phyloP scores from a whole-genome alignment of 768 basidiomycete species.

The Rhizopogon sp. region DNA sequence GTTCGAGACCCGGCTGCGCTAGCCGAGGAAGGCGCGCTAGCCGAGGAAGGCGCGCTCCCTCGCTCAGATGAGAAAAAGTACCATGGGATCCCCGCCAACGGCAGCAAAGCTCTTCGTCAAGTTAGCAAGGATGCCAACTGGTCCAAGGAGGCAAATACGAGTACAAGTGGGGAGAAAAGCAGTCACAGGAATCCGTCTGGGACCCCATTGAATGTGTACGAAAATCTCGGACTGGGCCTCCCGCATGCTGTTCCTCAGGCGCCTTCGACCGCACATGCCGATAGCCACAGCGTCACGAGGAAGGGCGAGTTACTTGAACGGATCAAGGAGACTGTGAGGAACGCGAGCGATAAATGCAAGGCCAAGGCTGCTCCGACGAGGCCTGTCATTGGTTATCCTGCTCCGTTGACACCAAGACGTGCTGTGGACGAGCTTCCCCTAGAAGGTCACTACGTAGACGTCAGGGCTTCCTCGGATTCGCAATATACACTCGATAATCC shows the following conservation, averaged over 20 bases:
- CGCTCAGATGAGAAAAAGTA: conserved; percentile 62
- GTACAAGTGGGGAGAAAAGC: conserved; percentile 24
- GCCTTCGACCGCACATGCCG: conserved; percentile 23
- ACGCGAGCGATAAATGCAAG: conserved; percentile 60
- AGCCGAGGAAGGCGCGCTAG: conserved; percentile 53
- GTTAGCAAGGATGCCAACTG: conserved; percentile 24
- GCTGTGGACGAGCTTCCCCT: conserved; percentile 18
- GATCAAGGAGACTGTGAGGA: conserved; percentile 58
- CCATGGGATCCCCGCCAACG: conserved; percentile 47
- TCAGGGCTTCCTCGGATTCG: conserved; percentile 13
- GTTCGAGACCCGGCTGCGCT: conserved; percentile 57
- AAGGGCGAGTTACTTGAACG: conserved; percentile 66
- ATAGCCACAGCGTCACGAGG: conserved; percentile 53
- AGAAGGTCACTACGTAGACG: conserved; percentile 30
- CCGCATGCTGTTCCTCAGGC: conserved; percentile 43
- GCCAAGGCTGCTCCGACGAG: conserved; percentile 33
- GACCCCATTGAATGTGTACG: conserved; percentile 11
- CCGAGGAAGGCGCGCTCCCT: conserved; percentile 51
- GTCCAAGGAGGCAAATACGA: conserved; percentile 23
- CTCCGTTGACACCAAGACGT: conserved; percentile 28
- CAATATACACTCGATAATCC: conserved; percentile 27
- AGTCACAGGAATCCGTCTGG: conserved; percentile 20
- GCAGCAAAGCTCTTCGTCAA: conserved; percentile 5
- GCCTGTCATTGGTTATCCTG: conserved; percentile 59
- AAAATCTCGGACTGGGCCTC: conserved; percentile 39